Evolutionary conservation across 306 rosid species (phyloP).

Genomic region (Cucurbita maxima): DNA sequence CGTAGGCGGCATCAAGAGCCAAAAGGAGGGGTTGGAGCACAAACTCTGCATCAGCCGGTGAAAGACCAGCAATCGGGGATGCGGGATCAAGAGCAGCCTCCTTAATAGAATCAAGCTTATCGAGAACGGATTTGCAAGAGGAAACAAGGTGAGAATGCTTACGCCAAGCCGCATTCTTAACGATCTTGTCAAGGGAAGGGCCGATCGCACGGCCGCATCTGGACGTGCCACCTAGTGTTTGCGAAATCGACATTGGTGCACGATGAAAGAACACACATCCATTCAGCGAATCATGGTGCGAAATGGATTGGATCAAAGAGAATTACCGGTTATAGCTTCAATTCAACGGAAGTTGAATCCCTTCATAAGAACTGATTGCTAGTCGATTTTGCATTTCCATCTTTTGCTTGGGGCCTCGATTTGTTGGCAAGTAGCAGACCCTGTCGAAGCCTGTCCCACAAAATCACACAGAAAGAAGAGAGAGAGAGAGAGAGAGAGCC

Average conservation of each 20-base stretch:
- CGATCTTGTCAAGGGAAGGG: conserved; percentile 85
- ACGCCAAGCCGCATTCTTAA: conserved; percentile 97
- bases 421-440: not conserved
- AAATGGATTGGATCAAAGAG: not conserved
- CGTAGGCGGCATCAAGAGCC: conserved; percentile 63
- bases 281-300: conserved; percentile 8
- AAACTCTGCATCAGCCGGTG: conserved; percentile 47
- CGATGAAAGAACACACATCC: conserved; percentile 15
- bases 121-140: conserved; percentile 72
- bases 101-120: conserved; percentile 68
- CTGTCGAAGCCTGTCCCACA: conserved; percentile 1
- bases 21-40: conserved; percentile 65
- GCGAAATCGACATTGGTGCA: conserved; percentile 64
- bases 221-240: conserved; percentile 81
- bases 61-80: conserved; percentile 52
- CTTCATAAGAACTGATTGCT: not conserved
- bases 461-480: not conserved
- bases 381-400: not conserved
- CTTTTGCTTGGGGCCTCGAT: not conserved
- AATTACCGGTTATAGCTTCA: not conserved
- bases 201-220: conserved; percentile 82
- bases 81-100: conserved; percentile 26
- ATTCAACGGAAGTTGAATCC: not conserved
- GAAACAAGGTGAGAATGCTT: conserved; percentile 93
- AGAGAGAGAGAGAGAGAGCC: not conserved